Base-by-base conservation (phyloP, 257 asterid genomes). In the Anisodus acutangulus region DNA sequence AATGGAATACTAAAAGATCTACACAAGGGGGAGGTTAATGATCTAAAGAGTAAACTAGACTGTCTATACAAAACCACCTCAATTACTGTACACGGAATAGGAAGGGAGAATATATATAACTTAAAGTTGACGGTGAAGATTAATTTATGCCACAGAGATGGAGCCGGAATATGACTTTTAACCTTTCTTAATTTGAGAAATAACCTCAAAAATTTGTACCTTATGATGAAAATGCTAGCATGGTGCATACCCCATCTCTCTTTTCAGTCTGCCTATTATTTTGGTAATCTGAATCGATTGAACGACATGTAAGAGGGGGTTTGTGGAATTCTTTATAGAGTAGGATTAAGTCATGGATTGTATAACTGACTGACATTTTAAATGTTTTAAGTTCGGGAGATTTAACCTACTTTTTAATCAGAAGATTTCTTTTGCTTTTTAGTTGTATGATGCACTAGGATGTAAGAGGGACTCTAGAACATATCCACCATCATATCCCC, bases 371-470 rank as follows among this genome's bases (percentile, higher is more conserved):
- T 72, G 37, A 10, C 80, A 45, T 45, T 72, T 45, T 39, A 72
- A 39, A 45, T 19, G 39, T 47, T n/a, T 72, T 47, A 45, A n/a
- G 80, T 45, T 10, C 17, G 6, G 57, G 58, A 15, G 31, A 45
- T 72, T 72, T 72, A 72, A 22, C 59, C 41, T 72, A 45, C 39
- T 9, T 45, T 72, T 72, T n/a, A n/a, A 72, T 47, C 39, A 72
- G 59, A 72, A 72, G 41, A 10, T 19, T 72, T 47, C 3, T 72
- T 13, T 72, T 72, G 80, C 58, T 72, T 45, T 43, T 45, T 45
- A 72, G n/a, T 72, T 72, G 41, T 71, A 72, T 72, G 79, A 43
- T 43, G 57, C 80, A 10, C 57, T 72, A n/a, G n/a, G 79, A 71
- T 43, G n/a, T 71, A 6, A 71, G 79, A 71, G 58, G 79, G 58